Conservation (phyloP, 352 stramenopile species). For the Globisporangium radiosum region DNA sequence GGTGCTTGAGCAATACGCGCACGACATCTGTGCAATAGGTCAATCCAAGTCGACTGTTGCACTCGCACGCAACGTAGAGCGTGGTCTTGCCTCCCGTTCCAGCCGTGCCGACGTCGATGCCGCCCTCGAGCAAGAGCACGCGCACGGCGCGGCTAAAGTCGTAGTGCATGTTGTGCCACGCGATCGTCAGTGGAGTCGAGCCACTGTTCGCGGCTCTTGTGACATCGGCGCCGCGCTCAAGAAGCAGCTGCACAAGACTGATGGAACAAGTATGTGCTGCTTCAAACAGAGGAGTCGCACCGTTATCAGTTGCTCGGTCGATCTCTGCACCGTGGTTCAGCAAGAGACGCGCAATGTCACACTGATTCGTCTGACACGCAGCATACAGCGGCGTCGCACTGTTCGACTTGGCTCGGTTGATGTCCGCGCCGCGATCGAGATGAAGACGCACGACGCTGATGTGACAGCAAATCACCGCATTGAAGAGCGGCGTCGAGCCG, state of each 20-base stretch:
- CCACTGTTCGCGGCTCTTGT: neutral
- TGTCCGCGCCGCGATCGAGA: neutral
- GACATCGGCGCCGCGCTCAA: neutral
- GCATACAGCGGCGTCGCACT: neutral
- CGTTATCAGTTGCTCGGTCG: neutral
- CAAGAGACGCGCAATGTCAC: neutral
- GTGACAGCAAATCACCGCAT: neutral
- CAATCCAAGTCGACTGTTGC: neutral
- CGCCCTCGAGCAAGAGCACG: slow-evolving; percentile 1
- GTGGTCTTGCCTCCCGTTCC: neutral
- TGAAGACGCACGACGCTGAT: neutral
- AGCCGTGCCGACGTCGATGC: neutral
- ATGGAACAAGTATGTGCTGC: neutral
- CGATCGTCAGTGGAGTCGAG: too few species aligned
- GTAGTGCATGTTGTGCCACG: too few species aligned
- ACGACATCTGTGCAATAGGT: too few species aligned
- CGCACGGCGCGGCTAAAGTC: neutral
- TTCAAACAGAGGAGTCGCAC: neutral
- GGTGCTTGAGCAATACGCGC: neutral
- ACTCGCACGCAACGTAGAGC: neutral
- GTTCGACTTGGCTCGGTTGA: neutral
- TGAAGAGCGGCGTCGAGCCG: neutral
- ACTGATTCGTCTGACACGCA: neutral
- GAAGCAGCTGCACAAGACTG: neutral
- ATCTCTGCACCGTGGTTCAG: neutral